Evolutionary conservation across 805 yeast genomes (phyloP).

Genomic region (Candida oleophila): DNA sequence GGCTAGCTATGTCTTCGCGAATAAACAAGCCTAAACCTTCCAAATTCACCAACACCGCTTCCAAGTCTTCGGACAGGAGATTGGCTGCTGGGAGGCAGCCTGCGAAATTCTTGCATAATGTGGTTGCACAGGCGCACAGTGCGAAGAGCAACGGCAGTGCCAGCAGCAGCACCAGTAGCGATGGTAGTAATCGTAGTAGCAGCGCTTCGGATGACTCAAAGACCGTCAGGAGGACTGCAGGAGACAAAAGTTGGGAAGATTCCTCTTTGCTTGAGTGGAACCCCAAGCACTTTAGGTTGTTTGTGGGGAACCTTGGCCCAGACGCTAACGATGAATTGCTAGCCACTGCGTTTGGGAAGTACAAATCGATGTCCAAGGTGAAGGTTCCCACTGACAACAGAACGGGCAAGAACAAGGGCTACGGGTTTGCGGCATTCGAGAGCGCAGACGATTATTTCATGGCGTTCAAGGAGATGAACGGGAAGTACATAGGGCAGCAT

Average conservation of each 20-base stretch:
- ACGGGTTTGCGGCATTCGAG: slow-evolving; percentile 70
- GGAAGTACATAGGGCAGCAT: slow-evolving; percentile 71
- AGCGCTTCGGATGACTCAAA: slow-evolving; percentile 6
- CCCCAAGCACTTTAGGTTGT: slow-evolving; percentile 66
- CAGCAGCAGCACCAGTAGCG: neutral
- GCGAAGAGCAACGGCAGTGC: neutral
- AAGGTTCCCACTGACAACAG: slow-evolving; percentile 55
- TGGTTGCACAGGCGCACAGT: neutral
- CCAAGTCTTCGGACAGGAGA: slow-evolving; percentile 56
- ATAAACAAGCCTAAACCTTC: slow-evolving; percentile 2
- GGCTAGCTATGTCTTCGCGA: slow-evolving; percentile 1
- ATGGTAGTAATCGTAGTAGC: neutral
- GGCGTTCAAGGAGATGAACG: slow-evolving; percentile 75
- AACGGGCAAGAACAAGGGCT: slow-evolving; percentile 57
- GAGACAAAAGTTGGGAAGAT: slow-evolving; percentile 51
- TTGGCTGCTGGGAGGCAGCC: slow-evolving; percentile 53
- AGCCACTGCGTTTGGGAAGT: slow-evolving; percentile 53
- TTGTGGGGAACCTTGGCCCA: slow-evolving; percentile 71
- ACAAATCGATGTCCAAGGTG: slow-evolving; percentile 54
- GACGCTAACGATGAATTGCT: slow-evolving; percentile 63
- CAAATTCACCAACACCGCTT: slow-evolving; percentile 17
- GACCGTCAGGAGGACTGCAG: slow-evolving; percentile 45
- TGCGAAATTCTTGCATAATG: slow-evolving; percentile 37
- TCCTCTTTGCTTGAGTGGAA: slow-evolving; percentile 57
- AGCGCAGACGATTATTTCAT: slow-evolving; percentile 63